phyloP scores from a whole-genome alignment of 164 flowering plant species.

The Liquidambar formosana region DNA sequence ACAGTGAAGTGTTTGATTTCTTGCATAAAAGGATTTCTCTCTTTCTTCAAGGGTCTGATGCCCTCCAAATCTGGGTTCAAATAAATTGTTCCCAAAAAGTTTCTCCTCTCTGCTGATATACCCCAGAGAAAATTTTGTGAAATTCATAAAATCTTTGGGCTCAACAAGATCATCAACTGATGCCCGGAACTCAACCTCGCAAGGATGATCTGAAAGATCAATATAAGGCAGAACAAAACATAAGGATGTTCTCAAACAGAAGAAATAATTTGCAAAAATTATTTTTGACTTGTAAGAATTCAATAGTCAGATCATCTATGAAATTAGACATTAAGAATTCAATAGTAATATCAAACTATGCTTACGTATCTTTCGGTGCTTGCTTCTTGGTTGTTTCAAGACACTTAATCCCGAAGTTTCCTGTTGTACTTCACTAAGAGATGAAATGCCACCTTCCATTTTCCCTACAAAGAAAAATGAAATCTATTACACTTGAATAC shows the following conservation, averaged over 20 bases:
- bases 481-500: neutral
- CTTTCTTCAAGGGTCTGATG: constrained; percentile 87
- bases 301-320: neutral
- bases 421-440: constrained; percentile 9
- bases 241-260: constrained; percentile 5
- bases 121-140: constrained; percentile 52
- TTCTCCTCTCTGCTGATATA: constrained; percentile 60
- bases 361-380: constrained; percentile 59
- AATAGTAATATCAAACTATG: neutral
- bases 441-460: constrained; percentile 16
- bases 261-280: neutral
- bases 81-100: constrained; percentile 15
- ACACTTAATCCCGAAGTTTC: constrained; percentile 9
- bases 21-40: constrained; percentile 73
- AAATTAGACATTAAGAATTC: neutral
- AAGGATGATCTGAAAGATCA: constrained; percentile 64
- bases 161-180: constrained; percentile 58
- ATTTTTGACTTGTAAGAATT: neutral
- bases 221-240: neutral
- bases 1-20: constrained; percentile 82
- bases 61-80: constrained; percentile 80
- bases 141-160: constrained; percentile 55
- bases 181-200: constrained; percentile 54
- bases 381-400: constrained; percentile 25
- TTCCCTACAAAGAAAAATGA: constrained; percentile 14